Evolutionary conservation across 176 grass and related monocot species (phyloP).

Genomic region (Eragrostis curvula): DNA sequence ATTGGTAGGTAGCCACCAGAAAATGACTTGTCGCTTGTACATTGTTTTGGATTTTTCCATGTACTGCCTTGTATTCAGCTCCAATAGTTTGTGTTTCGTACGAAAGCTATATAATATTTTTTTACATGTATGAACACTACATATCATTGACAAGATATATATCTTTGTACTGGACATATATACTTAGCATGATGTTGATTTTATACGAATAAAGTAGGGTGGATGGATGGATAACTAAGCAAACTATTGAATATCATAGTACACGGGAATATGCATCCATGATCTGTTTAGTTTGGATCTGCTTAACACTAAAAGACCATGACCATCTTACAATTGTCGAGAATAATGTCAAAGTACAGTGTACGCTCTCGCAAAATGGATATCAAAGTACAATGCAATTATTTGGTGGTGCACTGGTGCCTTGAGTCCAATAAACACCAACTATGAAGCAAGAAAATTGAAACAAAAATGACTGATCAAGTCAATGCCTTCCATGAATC

Average conservation of each 20-base stretch:
- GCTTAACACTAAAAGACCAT: neutral
- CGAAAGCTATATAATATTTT: neutral
- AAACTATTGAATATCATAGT: neutral
- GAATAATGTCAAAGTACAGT: neutral
- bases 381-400: neutral
- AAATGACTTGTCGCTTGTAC: slow-evolving; percentile 36
- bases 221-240: slow-evolving; percentile 3
- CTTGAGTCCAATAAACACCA: slow-evolving; percentile 11
- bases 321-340: neutral
- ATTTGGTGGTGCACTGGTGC: neutral
- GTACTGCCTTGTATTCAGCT: neutral
- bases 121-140: neutral
- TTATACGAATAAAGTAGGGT: neutral
- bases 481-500: neutral
- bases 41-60: neutral
- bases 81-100: slow-evolving; percentile 13
- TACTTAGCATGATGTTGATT: neutral
- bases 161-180: neutral
- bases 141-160: neutral
- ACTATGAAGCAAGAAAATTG: neutral
- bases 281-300: neutral
- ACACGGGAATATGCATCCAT: neutral
- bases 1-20: slow-evolving; percentile 49
- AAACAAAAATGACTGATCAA: neutral
- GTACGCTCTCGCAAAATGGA: neutral